Evolutionary conservation across 176 grass and related monocot species (phyloP).

Genomic region (Miscanthus lutarioriparius): DNA sequence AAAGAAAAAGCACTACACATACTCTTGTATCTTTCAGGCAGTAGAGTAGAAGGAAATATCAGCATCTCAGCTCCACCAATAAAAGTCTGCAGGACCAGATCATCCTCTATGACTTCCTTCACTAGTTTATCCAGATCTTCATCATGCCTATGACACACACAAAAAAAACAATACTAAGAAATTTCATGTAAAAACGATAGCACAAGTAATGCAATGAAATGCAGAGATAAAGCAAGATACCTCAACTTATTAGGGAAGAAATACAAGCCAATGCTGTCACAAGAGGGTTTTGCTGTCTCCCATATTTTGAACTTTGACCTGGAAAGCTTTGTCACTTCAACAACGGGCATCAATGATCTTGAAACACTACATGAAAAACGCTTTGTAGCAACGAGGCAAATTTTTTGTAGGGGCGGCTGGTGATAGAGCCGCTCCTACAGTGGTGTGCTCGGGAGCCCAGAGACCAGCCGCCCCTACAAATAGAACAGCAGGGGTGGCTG

Average conservation of each 20-base stretch:
- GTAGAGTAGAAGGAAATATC: constrained; percentile 45
- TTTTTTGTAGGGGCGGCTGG: too few species aligned
- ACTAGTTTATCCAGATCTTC: constrained; percentile 33
- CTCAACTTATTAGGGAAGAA: constrained; percentile 64
- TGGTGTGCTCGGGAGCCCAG: too few species aligned
- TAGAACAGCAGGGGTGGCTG: too few species aligned
- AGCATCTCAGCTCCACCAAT: constrained; percentile 42
- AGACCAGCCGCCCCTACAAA: too few species aligned
- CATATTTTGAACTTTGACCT: constrained; percentile 46
- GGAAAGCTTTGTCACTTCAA: constrained; percentile 44
- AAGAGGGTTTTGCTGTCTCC: constrained; percentile 44
- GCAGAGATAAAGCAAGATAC: constrained; percentile 10
- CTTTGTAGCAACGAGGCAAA: too few species aligned
- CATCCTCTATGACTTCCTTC: constrained; percentile 35
- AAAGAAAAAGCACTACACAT: background rate
- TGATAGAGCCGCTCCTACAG: too few species aligned
- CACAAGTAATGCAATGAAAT: background rate
- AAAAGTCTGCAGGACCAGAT: constrained; percentile 30
- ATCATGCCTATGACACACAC: constrained; percentile 24
- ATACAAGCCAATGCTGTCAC: constrained; percentile 57
- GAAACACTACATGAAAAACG: too few species aligned
- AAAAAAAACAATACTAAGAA: background rate
- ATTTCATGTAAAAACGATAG: background rate
- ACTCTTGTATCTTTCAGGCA: constrained; percentile 46
- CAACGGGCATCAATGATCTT: constrained; percentile 28